Evolutionary conservation across 129 eudicot genomes (phyloP).

Genomic region (Chrysanthemum seticuspe): DNA sequence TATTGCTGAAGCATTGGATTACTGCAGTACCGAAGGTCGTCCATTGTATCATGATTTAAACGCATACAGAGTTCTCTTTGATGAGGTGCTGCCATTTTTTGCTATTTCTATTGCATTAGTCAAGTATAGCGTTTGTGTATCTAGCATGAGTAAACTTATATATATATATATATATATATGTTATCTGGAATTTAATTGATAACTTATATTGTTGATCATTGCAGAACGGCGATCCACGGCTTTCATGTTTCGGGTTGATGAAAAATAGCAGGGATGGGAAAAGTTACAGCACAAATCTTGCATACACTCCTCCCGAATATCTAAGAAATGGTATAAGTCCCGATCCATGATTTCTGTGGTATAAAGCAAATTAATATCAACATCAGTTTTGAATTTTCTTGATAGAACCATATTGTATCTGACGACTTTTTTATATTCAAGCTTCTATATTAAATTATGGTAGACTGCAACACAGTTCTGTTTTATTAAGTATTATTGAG

Average conservation of each 20-base stretch:
- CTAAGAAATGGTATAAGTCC: slow-evolving; percentile 66
- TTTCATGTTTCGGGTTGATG: slow-evolving; percentile 92
- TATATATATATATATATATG: neutral
- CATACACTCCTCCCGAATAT: slow-evolving; percentile 95
- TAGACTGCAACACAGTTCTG: neutral
- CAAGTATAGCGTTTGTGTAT: neutral
- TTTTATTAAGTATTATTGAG: neutral
- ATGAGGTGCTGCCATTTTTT: slow-evolving; percentile 51
- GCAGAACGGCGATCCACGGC: slow-evolving; percentile 95
- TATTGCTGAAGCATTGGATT: slow-evolving; percentile 87
- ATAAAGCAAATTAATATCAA: too few relatives aligned
- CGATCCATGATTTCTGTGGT: neutral
- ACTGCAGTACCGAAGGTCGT: slow-evolving; percentile 76
- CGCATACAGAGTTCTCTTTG: slow-evolving; percentile 96
- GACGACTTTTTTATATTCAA: neutral
- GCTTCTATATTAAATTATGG: neutral
- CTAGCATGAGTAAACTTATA: neutral
- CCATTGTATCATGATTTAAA: slow-evolving; percentile 91
- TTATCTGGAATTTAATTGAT: slow-evolving; percentile 15
- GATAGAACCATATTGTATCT: too few relatives aligned
- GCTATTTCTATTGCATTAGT: neutral
- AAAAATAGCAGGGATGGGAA: slow-evolving; percentile 95
- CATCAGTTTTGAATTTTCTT: too few relatives aligned
- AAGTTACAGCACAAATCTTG: slow-evolving; percentile 96
- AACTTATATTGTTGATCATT: slow-evolving; percentile 22